Base-by-base conservation (phyloP, 2,329 filamentous ascomycete genomes). In the Trichophyton rubrum region DNA sequence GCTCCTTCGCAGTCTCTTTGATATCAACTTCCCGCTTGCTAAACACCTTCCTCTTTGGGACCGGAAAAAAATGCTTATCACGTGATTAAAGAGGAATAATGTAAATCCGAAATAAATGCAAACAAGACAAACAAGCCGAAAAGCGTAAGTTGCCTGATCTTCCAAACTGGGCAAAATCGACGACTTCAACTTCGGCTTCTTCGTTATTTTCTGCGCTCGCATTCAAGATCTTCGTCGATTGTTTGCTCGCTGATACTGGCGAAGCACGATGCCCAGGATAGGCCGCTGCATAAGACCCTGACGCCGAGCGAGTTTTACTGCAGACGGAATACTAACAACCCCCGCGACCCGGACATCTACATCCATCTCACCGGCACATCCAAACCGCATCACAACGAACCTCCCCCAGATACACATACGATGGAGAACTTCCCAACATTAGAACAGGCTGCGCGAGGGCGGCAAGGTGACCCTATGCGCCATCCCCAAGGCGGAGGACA, bases 341-440 rank as follows among this genome's bases (percentile, higher is more conserved):
- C 24, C 49, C 49, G 24, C 27, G 27, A 55, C 51, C n/a, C n/a
- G 27, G n/a, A 15, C 24, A 35, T 30, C 55, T 38, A 38, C 33
- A 38, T 38, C 33, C 13, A 38, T 13, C 33, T 38, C 8, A 11
- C 35, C 55, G 35, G 17, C 55, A 35, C 22, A 30, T 24, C 5
- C 6, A 24, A 30, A 24, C 2, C 33, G 38, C 33, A 57, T 20
- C 13, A 8, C 40, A 3, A 41, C 11, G 6, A 22, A 20, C 33
- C 1, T 3, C 22, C 3, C 13, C 4, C 30, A 47, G 38, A 49
- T n/a, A n/a, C 20, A 17, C n/a, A 38, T n/a, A 30, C 27, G 15
- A 59, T 59, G 57, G 57, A 59, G 40, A 59, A 59, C 24, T 49
- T 47, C n/a, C 57, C 57, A 6, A 22, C 40, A 11, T 15, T 35